phyloP scores from a whole-genome alignment of 257 asterid species.

The Mitragyna speciosa region DNA sequence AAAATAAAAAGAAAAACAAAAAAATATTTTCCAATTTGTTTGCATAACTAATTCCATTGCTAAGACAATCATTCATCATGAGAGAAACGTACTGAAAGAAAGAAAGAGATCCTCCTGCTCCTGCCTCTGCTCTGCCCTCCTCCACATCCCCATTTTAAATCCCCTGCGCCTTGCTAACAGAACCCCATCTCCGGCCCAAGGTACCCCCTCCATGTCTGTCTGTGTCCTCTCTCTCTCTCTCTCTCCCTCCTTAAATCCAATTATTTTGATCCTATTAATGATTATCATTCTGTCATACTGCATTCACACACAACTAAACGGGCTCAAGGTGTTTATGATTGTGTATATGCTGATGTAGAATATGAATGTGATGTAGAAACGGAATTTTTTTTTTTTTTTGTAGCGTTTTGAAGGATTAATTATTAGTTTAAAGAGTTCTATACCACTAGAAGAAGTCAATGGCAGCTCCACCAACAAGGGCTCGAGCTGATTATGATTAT shows the following conservation, averaged over 20 bases:
- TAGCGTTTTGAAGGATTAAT: conserved; percentile 24
- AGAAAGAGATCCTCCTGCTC: too few relatives aligned
- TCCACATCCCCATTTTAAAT: background rate
- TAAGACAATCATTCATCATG: too few relatives aligned
- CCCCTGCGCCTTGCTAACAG: background rate
- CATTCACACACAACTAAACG: background rate
- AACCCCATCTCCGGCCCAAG: background rate
- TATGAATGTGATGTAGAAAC: background rate
- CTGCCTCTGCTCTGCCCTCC: too few relatives aligned
- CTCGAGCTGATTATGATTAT: conserved; percentile 39
- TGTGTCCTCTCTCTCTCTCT: background rate
- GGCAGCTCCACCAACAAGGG: conserved; percentile 39
- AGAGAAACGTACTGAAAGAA: too few relatives aligned
- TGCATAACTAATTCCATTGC: background rate
- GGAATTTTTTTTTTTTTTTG: background rate
- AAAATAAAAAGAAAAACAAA: too few relatives aligned
- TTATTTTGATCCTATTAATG: background rate
- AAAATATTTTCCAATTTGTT: too few relatives aligned
- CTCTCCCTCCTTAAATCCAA: background rate
- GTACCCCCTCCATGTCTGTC: background rate
- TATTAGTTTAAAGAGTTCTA: background rate
- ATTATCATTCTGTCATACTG: background rate
- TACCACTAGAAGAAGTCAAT: background rate
- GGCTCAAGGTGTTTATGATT: background rate
- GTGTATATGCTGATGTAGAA: conserved; percentile 1